A percentile compares a stretch with the other conserved stretches of the same genome.
These are phyloP conservation scores for Pyrenochaeta sp. DNA, from an alignment of 2,329 filamentous ascomycete species.

Conservation along the genomic window DNA sequence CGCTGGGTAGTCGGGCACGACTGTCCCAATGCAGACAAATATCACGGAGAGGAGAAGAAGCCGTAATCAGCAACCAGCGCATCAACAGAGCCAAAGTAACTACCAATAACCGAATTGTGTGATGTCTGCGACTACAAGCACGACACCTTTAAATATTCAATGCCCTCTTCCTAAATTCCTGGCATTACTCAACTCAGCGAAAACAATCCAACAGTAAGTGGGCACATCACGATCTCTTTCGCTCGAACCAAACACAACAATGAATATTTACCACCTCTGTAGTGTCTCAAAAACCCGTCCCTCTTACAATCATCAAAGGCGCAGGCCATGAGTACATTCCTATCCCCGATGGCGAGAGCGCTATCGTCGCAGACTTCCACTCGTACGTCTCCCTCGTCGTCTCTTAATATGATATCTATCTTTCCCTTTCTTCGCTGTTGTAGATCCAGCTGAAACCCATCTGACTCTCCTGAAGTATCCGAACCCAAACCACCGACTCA, in stretches of 20 bases:
- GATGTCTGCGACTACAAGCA: too few species aligned
- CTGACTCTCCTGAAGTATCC: conserved; percentile 12
- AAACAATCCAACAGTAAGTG: not conserved
- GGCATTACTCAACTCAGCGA: too few species aligned
- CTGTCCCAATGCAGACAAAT: conserved; percentile 26
- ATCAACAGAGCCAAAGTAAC: conserved; percentile 6
- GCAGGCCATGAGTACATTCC: conserved; percentile 35
- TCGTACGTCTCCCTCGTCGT: conserved; percentile 19
- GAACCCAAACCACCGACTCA: conserved; percentile 28
- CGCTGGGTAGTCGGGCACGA: conserved; percentile 23
- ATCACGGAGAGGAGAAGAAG: too few species aligned
- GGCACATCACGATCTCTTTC: not conserved
- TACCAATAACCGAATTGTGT: not conserved
- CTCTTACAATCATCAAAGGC: conserved; percentile 38
- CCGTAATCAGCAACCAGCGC: conserved; percentile 1
- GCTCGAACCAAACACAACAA: not conserved
- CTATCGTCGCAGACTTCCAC: conserved; percentile 38
- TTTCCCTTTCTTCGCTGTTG: not conserved
- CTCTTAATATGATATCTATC: not conserved
- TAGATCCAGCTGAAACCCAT: not conserved
- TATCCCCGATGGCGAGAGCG: conserved; percentile 31
- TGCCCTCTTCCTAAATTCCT: too few species aligned
- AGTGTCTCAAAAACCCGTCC: conserved; percentile 27
- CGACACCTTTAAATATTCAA: too few species aligned
- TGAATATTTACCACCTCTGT: not conserved